Percentiles rank a stretch among this genome's conserved stretches.
phyloP scores from a whole-genome alignment of 192 early-diverging fungal species.

The Backusella mclennaniae region DNA sequence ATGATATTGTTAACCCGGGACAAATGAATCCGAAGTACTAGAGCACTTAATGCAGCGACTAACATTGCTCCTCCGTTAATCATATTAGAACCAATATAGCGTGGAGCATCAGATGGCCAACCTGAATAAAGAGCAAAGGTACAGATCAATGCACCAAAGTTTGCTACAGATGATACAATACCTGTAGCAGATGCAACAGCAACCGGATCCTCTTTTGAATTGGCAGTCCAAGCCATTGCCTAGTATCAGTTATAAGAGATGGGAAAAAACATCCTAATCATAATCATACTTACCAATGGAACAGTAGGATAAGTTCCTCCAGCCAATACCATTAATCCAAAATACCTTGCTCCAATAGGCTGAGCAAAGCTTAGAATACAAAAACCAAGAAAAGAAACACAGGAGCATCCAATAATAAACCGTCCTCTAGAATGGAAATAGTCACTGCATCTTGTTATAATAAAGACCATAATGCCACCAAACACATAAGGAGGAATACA shows the following conservation, averaged over 20 bases:
- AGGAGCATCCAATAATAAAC: conserved; percentile 31
- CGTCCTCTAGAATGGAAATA: conserved; percentile 11
- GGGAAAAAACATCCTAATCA: not conserved
- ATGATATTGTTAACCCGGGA: conserved; percentile 20
- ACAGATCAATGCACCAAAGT: conserved; percentile 35
- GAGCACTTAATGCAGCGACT: conserved; percentile 29
- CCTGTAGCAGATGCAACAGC: conserved; percentile 35
- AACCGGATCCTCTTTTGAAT: conserved; percentile 31
- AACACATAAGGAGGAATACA: conserved; percentile 37
- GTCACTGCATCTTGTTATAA: conserved; percentile 27
- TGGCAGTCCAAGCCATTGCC: conserved; percentile 40
- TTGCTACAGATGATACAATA: conserved; percentile 34
- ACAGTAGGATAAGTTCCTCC: conserved; percentile 38
- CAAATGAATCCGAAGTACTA: conserved; percentile 15
- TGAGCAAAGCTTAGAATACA: conserved; percentile 30
- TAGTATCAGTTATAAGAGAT: not conserved
- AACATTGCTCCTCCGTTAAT: conserved; percentile 33
- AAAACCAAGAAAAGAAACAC: conserved; percentile 27
- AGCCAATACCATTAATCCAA: conserved; percentile 36
- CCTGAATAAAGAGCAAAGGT: conserved; percentile 37
- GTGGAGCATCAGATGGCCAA: conserved; percentile 32
- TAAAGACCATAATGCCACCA: conserved; percentile 26
- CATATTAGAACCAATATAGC: conserved; percentile 38
- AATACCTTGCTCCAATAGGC: conserved; percentile 26
- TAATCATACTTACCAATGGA: conserved; percentile 24